Evolutionary conservation across 2,329 filamentous ascomycete species (phyloP).

Genomic region (Penicillium brevicompactum): DNA sequence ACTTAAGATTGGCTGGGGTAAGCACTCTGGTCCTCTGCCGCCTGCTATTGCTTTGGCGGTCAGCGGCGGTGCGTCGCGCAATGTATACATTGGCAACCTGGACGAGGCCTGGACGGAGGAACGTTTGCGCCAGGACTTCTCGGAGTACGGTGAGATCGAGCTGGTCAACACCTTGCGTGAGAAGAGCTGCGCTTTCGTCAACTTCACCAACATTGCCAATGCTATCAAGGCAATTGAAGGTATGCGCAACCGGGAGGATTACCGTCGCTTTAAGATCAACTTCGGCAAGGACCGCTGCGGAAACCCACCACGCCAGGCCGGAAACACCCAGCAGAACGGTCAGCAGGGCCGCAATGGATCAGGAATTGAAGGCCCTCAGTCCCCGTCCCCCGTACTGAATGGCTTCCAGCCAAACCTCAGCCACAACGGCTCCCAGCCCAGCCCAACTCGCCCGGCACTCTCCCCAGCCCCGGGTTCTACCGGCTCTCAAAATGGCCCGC

Average conservation of each 20-base stretch:
- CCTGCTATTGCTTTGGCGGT: conserved; percentile 95
- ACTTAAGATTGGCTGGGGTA: conserved; percentile 98
- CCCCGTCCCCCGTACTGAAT: conserved; percentile 58
- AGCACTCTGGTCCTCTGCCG: conserved; percentile 94
- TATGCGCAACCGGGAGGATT: conserved; percentile 90
- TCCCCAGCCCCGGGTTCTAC: conserved; percentile 58
- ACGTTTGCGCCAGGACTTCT: conserved; percentile 91
- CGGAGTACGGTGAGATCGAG: conserved; percentile 97
- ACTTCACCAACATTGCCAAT: conserved; percentile 99
- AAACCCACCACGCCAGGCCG: conserved; percentile 88
- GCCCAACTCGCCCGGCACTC: conserved; percentile 59
- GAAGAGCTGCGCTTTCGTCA: conserved; percentile 99
- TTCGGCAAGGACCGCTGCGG: conserved; percentile 98
- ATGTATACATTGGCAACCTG: conserved; percentile 96
- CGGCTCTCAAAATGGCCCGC: conserved; percentile 56
- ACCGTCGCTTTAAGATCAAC: conserved; percentile 99
- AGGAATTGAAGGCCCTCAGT: conserved; percentile 55
- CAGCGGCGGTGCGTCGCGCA: conserved; percentile 94
- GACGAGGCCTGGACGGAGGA: conserved; percentile 98
- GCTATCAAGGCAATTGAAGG: conserved; percentile 99
- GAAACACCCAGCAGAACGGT: conserved; percentile 54
- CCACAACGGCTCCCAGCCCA: conserved; percentile 60
- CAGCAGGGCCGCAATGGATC: conserved; percentile 66
- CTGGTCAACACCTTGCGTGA: conserved; percentile 94
- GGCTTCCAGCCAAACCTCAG: conserved; percentile 58